Evolutionary conservation across 257 asterid species (phyloP), one percentile per base, ranked within the genome.

Genomic region (Scutellaria baicalensis): DNA sequence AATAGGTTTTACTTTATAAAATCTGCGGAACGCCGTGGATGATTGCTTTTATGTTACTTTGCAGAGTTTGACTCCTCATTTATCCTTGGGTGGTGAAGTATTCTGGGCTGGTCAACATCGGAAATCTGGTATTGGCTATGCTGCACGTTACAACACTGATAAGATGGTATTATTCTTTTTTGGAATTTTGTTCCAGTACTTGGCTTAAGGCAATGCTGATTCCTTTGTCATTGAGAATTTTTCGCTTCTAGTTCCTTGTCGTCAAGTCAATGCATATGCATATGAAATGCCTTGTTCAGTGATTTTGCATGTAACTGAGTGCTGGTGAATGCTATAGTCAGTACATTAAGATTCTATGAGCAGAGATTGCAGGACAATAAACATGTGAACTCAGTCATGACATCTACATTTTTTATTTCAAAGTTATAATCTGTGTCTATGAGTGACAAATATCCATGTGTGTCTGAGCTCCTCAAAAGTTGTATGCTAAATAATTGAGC

Each of bases 101-200:
- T 91, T 93, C 83, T 93, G 99, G 99, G 95, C 97, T 71, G 99
- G 99, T 73, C 97, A 93, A 76, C 97, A 85, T 80, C 80, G 96
- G 69, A 93, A 90, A 77, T 91, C 99, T 64, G 97, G 97, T 73
- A 74, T 91, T 72, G 99, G 99, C 62, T 93, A 87, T 77, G 96
- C 92, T 74, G 97, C 89, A 39, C 96, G 99, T 58, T 93, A 85
- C 87, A 91, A 82, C 89, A 86, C 90, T 23, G 95, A 93, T 69
- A 94, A 91, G 85, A 91, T 89, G 98, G 99, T 91, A 84, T 57
- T 45, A 13, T 14, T 27, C 33, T 18, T 43, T 43, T 27, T 64
- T 73, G 8, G 16, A 10, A 8, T 44, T 59, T 68, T 27, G 27
- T 67, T 52, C 45, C 67, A 18, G 4, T 38, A 55, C 36, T 8